Percentiles rank a stretch among this genome's conserved stretches.
These are phyloP conservation scores for Orbilia javanica DNA, from an alignment of 2,329 filamentous ascomycete genomes.

Conservation along the genomic window DNA sequence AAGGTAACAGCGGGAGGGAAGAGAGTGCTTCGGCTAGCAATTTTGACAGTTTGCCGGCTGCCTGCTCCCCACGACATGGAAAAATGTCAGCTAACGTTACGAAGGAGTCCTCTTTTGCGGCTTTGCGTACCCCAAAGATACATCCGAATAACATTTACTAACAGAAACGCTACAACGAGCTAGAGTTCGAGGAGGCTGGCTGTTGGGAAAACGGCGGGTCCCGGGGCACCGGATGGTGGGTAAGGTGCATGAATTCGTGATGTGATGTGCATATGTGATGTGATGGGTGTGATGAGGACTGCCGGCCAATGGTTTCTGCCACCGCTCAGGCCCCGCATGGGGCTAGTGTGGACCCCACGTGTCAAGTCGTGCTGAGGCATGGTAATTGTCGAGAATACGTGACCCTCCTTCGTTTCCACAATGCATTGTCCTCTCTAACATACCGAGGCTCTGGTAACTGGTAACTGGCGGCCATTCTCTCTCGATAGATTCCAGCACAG, in stretches of 20 bases:
- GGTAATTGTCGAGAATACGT: neutral
- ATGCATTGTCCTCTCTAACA: conserved; percentile 19
- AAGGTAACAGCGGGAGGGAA: conserved; percentile 1
- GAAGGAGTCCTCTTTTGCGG: neutral
- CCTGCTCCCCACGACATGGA: neutral
- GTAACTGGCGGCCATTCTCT: conserved; percentile 18
- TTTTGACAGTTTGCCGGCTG: conserved; percentile 16
- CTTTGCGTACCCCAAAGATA: neutral
- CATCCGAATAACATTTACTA: neutral
- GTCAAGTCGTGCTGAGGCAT: conserved; percentile 22
- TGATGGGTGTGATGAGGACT: conserved; percentile 7
- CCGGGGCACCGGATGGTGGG: conserved; percentile 27
- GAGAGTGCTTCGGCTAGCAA: neutral
- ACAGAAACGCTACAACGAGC: conserved; percentile 6
- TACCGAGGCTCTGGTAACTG: conserved; percentile 21
- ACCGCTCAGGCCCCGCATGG: conserved; percentile 10
- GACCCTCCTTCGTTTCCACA: neutral
- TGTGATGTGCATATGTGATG: conserved; percentile 31
- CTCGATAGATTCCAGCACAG: conserved; percentile 11
- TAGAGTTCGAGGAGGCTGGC: conserved; percentile 5
- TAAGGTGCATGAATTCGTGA: conserved; percentile 26
- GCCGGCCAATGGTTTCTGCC: conserved; percentile 12
- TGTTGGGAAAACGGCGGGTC: conserved; percentile 27
- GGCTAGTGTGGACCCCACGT: conserved; percentile 14
- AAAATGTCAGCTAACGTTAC: neutral